A percentile compares a stretch with the other conserved stretches of the same genome.
phyloP scores from a whole-genome alignment of 108 stramenopile genomes.

The Halocafeteria seosinensis region DNA sequence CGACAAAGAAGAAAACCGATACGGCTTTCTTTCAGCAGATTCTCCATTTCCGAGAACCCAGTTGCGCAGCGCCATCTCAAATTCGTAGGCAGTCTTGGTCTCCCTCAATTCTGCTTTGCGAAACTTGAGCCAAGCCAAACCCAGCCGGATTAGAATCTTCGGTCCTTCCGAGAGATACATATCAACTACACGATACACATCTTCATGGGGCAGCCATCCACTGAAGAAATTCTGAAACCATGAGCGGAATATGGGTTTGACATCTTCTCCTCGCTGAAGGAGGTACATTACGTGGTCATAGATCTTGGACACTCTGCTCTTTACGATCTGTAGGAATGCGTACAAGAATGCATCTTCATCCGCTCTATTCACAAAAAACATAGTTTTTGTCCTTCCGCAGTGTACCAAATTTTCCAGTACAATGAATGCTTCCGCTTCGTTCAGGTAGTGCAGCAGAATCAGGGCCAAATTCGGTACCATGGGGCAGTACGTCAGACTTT shows the following conservation, averaged over 20 bases:
- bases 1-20: too few relatives aligned
- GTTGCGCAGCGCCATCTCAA: background rate
- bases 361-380: background rate
- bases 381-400: background rate
- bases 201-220: background rate
- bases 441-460: background rate
- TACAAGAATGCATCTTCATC: background rate
- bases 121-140: background rate
- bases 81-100: background rate
- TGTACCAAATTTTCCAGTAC: background rate
- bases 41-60: too few relatives aligned
- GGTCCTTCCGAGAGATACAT: background rate
- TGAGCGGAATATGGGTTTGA: background rate
- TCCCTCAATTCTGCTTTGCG: background rate
- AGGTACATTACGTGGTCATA: background rate
- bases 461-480: background rate
- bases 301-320: background rate
- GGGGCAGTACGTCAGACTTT: background rate
- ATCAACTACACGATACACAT: background rate
- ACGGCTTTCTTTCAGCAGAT: too few relatives aligned
- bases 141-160: background rate
- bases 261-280: background rate
- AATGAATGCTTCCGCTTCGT: background rate
- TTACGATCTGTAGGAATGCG: background rate
- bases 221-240: background rate